Base-by-base conservation (phyloP, 352 stramenopile genomes). In the Pythium grandisporangium region DNA sequence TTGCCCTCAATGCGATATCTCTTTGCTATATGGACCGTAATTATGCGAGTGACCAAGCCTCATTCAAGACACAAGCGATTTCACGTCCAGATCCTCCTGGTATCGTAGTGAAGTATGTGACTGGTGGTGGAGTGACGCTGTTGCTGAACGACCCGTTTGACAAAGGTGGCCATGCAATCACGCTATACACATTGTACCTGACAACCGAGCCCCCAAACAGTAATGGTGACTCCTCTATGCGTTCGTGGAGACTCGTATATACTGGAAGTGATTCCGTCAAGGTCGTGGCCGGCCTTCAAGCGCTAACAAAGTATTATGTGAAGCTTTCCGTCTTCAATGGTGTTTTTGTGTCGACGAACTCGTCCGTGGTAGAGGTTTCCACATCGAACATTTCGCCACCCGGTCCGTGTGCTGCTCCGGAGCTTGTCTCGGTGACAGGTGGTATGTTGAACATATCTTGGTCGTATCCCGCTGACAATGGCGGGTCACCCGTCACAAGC, bases 41-140 rank as follows among this genome's bases (percentile, higher is more conserved):
- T 24, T 26, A 27, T 0, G 48, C 41, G 14, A 72, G 62, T 14
- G 42, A 42, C 7, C 33, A 46, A 2, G 38, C 37, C 1, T 46
- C 32, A 0, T 59, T 77, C 35, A 35, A 22, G 7, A 81, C 70
- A 2, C 54, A 30, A 0, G 45, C 33, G 4, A 20, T 66, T 5
- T 62, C 68, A 5, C 22, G 26, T 4, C 70, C 70, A 3, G 59
- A 52, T 2, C 10, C 41, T 7, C 70, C 70, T 11, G 29, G 19
- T 11, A 32, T 79, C 7, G 47, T 33, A 6, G 35, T 42, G 5
- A 42, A 45, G 22, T 56, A 41, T 27, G 45, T 49, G 25, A 80
- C 70, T 4, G 70, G 70, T 0, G 70, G 67, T 16, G 70, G 70
- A 0, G 69, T 84, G 23, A 68, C 63, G 6, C 36, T 84, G 38